phyloP scores from a whole-genome alignment of 805 yeast genomes.

The Nakazawaea wickerhamii region DNA sequence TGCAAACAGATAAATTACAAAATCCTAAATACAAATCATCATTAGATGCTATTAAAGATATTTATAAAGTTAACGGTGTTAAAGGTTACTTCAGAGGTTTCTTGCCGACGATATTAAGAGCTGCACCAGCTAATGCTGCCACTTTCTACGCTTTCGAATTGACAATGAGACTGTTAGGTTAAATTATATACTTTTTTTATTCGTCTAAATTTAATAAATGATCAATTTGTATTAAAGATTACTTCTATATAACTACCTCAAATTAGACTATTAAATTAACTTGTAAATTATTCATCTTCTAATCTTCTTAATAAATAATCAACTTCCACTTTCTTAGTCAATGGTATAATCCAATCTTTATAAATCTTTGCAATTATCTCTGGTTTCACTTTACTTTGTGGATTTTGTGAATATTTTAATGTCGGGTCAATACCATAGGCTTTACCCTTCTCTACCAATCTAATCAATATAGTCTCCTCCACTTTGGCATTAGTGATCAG shows the following conservation, averaged over 20 bases:
- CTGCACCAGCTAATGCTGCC: conserved; percentile 97
- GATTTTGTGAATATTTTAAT: conserved; percentile 58
- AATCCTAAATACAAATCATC: conserved; percentile 57
- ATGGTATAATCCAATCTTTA: conserved; percentile 83
- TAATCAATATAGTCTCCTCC: conserved; percentile 73
- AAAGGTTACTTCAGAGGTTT: conserved; percentile 88
- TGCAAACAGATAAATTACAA: conserved; percentile 61
- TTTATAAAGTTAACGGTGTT: conserved; percentile 55
- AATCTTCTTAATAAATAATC: conserved; percentile 83
- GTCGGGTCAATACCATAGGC: conserved; percentile 89
- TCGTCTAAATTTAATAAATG: too few species aligned
- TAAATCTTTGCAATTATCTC: conserved; percentile 79
- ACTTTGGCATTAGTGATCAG: conserved; percentile 86
- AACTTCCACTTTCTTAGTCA: conserved; percentile 93
- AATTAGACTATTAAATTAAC: too few species aligned
- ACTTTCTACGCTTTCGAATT: conserved; percentile 92
- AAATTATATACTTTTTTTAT: conserved; percentile 2
- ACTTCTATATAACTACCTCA: too few species aligned
- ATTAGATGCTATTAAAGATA: conserved; percentile 50
- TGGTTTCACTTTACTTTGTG: conserved; percentile 73
- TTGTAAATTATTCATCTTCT: conserved; percentile 38
- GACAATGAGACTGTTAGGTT: conserved; percentile 63
- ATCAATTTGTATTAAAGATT: too few species aligned
- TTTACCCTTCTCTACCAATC: conserved; percentile 76
- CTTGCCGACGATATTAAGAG: conserved; percentile 86